These are phyloP conservation scores for Phaeomoniella chlamydospora DNA, from an alignment of 2,329 filamentous ascomycete species.

Conservation along the genomic window DNA sequence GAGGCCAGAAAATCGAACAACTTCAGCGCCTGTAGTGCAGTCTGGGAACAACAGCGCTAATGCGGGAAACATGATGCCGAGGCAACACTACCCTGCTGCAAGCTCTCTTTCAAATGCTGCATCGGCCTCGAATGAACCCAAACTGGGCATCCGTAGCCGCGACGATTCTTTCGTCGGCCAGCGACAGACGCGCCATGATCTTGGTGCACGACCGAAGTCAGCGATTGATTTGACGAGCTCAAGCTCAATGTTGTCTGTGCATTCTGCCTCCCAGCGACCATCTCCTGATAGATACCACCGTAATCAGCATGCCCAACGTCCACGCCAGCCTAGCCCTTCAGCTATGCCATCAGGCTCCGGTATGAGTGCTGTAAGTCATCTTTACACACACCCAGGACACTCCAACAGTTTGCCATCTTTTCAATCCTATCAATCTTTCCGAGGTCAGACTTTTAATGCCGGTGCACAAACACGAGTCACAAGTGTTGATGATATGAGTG, in stretches of 20 bases:
- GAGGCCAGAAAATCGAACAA: slow-evolving; percentile 40
- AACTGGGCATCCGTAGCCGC: slow-evolving; percentile 12
- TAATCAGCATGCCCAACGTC: slow-evolving; percentile 33
- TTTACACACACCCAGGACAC: slow-evolving; percentile 34
- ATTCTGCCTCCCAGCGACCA: slow-evolving; percentile 47
- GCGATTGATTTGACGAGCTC: slow-evolving; percentile 33
- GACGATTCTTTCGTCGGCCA: slow-evolving; percentile 32
- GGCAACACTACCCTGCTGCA: slow-evolving; percentile 32
- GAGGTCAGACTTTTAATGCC: slow-evolving; percentile 20
- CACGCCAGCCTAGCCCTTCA: slow-evolving; percentile 14
- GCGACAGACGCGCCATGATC: slow-evolving; percentile 20
- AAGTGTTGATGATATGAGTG: slow-evolving; percentile 56
- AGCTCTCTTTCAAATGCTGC: slow-evolving; percentile 36
- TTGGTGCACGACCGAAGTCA: slow-evolving; percentile 25
- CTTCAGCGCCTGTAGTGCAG: slow-evolving; percentile 34
- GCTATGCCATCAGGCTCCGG: slow-evolving; percentile 36
- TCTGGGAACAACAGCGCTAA: slow-evolving; percentile 20
- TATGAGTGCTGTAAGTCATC: slow-evolving; percentile 39
- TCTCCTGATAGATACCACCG: slow-evolving; percentile 77
- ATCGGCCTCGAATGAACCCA: no score
- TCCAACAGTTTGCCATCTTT: slow-evolving; percentile 19
- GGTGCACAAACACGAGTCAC: slow-evolving; percentile 40
- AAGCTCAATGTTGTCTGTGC: slow-evolving; percentile 25
- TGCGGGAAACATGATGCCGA: slow-evolving; percentile 16
- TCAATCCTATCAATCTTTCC: slow-evolving; percentile 14